Base-by-base conservation (phyloP, 164 flowering plant species). In the Kalanchoe fedtschenkoi region DNA sequence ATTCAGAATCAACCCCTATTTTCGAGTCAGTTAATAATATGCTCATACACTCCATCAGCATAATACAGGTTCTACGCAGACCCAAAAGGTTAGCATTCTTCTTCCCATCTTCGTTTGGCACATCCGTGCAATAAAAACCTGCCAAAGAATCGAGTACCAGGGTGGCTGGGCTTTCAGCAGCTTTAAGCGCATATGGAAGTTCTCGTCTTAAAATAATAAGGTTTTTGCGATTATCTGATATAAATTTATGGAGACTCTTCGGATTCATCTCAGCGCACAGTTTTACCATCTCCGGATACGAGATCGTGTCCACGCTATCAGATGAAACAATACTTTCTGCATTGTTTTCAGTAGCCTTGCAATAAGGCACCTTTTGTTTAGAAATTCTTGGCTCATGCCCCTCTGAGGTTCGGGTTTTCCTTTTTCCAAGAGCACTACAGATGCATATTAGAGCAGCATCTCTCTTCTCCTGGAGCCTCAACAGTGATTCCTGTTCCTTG, bases 171-270 rank as follows among this genome's bases (percentile, higher is more conserved):
- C 79, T 75, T 22, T 72, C 61, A 62, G 97, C 87, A 68, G 87
- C 83, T 62, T 67, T 81, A 33, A 90, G 39, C 29, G 99, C 99
- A 67, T 72, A 44, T 30, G 97, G 96, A 65, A 93, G 83, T 68
- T 93, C 96, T 71, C 88, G 91, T 65, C 82, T 77, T 28, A 95
- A 72, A 67, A 81, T 74, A 62, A 84, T 80, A 69, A 95, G 89
- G 72, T 87, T 81, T 80, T 90, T 90, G 10, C 93, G 95, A 69
- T 95, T 95, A 68, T 88, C 97, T 53, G 97, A 90, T 72, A 93
- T 83, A 66, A 85, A 93, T 58, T 84, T 85, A 71, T 85, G 97
- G 44, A 93, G 95, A 38, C 97, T 95, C 58, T 75, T 80, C 1
- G 88, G 64, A 64, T 90, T 83, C 95, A 90, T 87, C 54, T 81